Evolutionary conservation across 1,284 basidiomycete species (phyloP), one percentile per base, ranked within the genome.

Genomic region (Sporisorium iseilematis-ciliati): DNA sequence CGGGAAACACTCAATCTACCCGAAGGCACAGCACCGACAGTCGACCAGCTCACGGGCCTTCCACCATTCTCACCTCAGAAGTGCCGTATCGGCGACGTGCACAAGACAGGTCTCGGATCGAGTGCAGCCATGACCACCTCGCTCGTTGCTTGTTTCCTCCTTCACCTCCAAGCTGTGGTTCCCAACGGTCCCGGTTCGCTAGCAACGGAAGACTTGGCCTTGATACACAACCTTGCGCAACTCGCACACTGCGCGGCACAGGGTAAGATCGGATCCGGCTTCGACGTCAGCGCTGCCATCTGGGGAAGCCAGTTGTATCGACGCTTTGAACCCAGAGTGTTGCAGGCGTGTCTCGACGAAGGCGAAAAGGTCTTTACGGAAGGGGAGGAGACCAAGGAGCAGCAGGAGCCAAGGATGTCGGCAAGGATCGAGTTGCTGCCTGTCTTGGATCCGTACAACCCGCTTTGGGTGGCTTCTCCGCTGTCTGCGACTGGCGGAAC

Each of bases 21-120:
- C 16, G 61, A 70, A 42, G 77, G 78, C 45, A 66, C 77, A 63
- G 74, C 72, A 46, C 74, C 76, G 26, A 73, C 80, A 29, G 55
- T 67, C 20, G 43, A 43, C 21, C 62, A 70, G 25, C 68, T 65
- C 89, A 89, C 5, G 84, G 90, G 52, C 84, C 87, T 99, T 86
- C 88, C 88, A 38, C 88, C 89, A 21, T 92, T 94, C 21, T 89
- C 90, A 54, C 90, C 91, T 3, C 80, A 79, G 33, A 57, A 61
- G 14, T 75, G 75, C 40, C 65, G 74, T 7, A 78, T 99, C 48
- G 87, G 89, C 1, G 87, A 93, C 52, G 95, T 97, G 10, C 95
- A 98, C 89, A 99, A 99, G 87, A 99, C 97, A 0, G 97, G 97
- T 3, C 90, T 99, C 45, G 97, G 97, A 31, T 97, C 95, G 4